Evolutionary conservation across 2,329 filamentous ascomycete species (phyloP), one percentile per base, ranked within the genome.

Genomic region (Rutstroemia sp.): DNA sequence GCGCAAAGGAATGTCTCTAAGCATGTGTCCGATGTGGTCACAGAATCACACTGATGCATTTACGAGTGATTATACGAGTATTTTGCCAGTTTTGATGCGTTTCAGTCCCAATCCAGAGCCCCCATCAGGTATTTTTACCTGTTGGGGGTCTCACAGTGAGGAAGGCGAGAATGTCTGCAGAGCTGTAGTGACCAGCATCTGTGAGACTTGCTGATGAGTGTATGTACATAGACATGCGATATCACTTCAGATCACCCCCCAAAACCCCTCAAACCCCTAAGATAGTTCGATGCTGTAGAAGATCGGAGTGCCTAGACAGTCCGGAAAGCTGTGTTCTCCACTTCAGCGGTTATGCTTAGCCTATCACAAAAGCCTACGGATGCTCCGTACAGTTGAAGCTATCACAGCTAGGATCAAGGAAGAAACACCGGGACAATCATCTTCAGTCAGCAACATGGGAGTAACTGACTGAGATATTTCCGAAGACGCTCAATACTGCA

Each of bases 321-420:
- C 39, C 39, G 16, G 14, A 42, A 42, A 42, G 39, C 39, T 14
- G 19, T 10, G 2, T n/a, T 50, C 53, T 55, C 53, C 53, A 55
- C 53, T 50, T 51, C 53, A 37, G 53, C 53, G 53, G 37, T 51
- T 55, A 55, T 51, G 37, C 46, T 42, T 44, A 37, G 39, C 52
- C 53, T 51, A 55, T 55, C 16, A 27, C 49, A 25, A 21, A 25
- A 25, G 18, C 23, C 44, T 49, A 49, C 21, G 14, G 7, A n/a
- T 18, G 6, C 7, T 7, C 18, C 34, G 38, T 49, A 18, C 9
- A 8, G 14, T 34, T 42, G 45, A 54, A 44, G 52, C 52, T 34
- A 50, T 54, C 52, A 54, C 16, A 54, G 49, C 37, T 23, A 49
- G 52, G 37, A 44, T 54, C 27, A 49, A 49, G 23, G 23, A 27